phyloP scores from a whole-genome alignment of 2,329 filamentous ascomycete genomes.

The Hypomyces rosellus region DNA sequence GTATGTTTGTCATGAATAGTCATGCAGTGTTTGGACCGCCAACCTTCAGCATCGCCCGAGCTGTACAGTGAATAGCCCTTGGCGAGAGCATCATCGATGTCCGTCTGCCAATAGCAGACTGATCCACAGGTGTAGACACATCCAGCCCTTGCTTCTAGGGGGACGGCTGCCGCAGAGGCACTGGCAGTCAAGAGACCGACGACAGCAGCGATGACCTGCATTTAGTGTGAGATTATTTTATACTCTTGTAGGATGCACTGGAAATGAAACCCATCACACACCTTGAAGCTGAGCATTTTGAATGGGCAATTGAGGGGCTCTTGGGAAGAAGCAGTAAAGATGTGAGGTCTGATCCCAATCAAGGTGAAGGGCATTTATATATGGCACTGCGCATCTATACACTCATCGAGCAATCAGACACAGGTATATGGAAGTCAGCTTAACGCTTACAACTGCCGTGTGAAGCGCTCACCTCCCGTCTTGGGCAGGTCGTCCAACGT shows the following conservation, averaged over 20 bases:
- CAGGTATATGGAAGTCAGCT: neutral
- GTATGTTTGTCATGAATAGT: neutral
- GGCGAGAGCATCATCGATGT: conserved; percentile 5
- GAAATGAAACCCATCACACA: neutral
- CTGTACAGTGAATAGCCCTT: conserved; percentile 4
- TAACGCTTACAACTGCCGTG: neutral
- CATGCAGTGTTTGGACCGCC: neutral
- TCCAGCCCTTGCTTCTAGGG: conserved; percentile 1
- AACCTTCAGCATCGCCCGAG: neutral
- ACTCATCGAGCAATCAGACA: neutral
- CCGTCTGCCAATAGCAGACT: conserved; percentile 10
- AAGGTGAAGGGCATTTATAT: no score
- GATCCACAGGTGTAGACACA: conserved; percentile 10
- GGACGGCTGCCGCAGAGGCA: conserved; percentile 5
- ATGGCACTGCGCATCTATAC: no score
- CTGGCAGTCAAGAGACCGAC: conserved; percentile 6
- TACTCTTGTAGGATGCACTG: neutral
- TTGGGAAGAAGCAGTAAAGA: neutral
- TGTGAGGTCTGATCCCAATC: neutral
- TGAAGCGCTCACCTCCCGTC: conserved; percentile 1
- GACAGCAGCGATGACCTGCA: conserved; percentile 5
- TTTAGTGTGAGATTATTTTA: no score
- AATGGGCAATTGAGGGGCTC: neutral
- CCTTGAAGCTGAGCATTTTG: conserved; percentile 10
- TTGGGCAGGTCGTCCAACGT: conserved; percentile 7